Conservation (phyloP, 257 asterid species). For the Primulina eburnea region DNA sequence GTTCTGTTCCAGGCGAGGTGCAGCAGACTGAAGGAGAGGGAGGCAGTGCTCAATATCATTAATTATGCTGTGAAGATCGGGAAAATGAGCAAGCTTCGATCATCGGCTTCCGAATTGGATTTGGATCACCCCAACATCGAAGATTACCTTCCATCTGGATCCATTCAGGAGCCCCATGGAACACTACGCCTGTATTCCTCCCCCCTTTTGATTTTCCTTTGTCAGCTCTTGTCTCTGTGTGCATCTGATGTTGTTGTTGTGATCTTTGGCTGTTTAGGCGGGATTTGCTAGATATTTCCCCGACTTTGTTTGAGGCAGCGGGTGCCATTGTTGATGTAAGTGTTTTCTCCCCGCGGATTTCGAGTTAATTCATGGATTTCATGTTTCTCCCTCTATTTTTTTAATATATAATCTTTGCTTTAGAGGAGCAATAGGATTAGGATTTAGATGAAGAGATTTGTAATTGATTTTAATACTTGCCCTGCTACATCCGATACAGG, state of each 20-base stretch:
- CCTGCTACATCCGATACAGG: not conserved
- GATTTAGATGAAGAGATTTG: too few species aligned
- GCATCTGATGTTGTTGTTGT: not conserved
- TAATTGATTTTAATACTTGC: not conserved
- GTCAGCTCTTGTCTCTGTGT: not conserved
- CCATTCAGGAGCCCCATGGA: slow-evolving; percentile 78
- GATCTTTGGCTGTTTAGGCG: slow-evolving; percentile 38
- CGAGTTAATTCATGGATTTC: not conserved
- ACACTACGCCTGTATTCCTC: slow-evolving; percentile 65
- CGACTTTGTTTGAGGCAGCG: slow-evolving; percentile 92
- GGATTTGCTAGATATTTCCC: slow-evolving; percentile 92
- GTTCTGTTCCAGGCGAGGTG: not conserved
- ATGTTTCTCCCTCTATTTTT: not conserved
- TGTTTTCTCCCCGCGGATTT: not conserved
- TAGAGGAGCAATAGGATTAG: not conserved
- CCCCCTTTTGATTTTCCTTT: not conserved
- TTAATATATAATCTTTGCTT: too few species aligned
- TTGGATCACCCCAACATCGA: slow-evolving; percentile 89
- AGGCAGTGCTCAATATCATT: not conserved
- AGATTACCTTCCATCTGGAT: slow-evolving; percentile 84
- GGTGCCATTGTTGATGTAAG: slow-evolving; percentile 94
- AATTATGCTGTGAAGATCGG: not conserved
- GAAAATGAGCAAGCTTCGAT: slow-evolving; percentile 42
- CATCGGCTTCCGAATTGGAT: slow-evolving; percentile 78
- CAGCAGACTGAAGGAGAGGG: not conserved